Evolutionary conservation across 495 filamentous ascomycete genomes (phyloP), one percentile per base, ranked within the genome.

Genomic region (Penicillium crystallinum): DNA sequence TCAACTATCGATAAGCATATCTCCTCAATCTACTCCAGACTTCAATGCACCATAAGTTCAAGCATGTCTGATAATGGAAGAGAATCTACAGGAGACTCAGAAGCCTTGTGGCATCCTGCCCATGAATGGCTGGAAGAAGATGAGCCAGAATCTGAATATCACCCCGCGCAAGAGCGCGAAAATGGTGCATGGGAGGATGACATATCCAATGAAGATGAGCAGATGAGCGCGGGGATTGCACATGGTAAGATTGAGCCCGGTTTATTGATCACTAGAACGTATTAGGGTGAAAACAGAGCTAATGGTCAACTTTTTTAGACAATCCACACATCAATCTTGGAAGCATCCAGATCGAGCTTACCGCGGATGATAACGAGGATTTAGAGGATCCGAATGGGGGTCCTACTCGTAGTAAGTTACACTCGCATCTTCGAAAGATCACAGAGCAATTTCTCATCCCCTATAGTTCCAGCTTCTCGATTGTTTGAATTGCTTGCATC

Each of bases 311-410:
- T 36, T 49, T 6, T 14, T 46, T 38, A 65, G 55, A 57, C 49
- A 61, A 59, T 36, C 70, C 50, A 55, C 70, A 49, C 29, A 49
- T 72, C 31, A 56, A 55, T 35, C 22, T 70, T 63, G 71, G 63
- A 43, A 75, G 63, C 56, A 82, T 73, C 41, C 81, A 68, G 12
- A 82, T 70, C 57, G 76, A 68, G 59, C 77, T 72, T 49, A 74
- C 56, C 38, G 67, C 61, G 60, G 76, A 62, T 56, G 74, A 55
- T 56, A 69, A 70, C 6, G 70, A 73, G 25, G 75, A 73, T 14
- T 67, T 71, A 6, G 64, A 55, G 22, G 52, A 46, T 53, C 55
- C 56, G 44, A 65, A 56, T 37, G 49, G 58, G 54, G 58, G 59
- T 51, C 60, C 15, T 35, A 21, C 49, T 2, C 46, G 45, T 17